phyloP scores from a whole-genome alignment of 2,329 filamentous ascomycete genomes.

The Ophiosphaerella narmari region DNA sequence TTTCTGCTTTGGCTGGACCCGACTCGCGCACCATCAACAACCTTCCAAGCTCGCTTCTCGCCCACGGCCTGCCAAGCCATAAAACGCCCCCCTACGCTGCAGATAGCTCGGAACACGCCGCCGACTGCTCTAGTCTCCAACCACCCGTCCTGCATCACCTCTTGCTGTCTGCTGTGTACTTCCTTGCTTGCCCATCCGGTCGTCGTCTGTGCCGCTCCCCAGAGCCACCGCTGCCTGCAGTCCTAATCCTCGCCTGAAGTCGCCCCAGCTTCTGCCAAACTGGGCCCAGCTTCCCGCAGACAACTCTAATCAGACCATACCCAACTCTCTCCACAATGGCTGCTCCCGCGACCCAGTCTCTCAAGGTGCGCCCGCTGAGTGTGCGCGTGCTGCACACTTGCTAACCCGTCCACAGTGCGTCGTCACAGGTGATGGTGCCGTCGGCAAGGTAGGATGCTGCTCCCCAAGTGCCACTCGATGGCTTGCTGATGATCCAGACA shows the following conservation, averaged over 20 bases:
- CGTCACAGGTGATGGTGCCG: constrained; percentile 98
- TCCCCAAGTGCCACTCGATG: constrained; percentile 14
- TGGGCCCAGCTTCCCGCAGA: constrained; percentile 23
- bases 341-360: constrained; percentile 83
- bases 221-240: constrained; percentile 17
- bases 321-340: constrained; percentile 59
- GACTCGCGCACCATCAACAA: constrained; percentile 22
- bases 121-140: background rate
- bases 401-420: constrained; percentile 71
- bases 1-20: constrained; percentile 2
- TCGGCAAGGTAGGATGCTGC: constrained; percentile 79
- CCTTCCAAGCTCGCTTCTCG: constrained; percentile 38
- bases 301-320: constrained; percentile 31
- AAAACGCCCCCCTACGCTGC: constrained; percentile 42
- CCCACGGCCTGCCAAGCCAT: constrained; percentile 42
- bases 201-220: background rate
- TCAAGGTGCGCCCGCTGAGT: constrained; percentile 69
- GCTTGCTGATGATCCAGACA: constrained; percentile 66
- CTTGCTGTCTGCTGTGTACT: constrained; percentile 1
- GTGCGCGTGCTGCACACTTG: background rate
- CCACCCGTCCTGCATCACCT: too few species aligned
- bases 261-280: constrained; percentile 26
- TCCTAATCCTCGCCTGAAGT: constrained; percentile 16
- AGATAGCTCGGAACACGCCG: constrained; percentile 31
- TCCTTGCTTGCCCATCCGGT: constrained; percentile 11